phyloP scores from a whole-genome alignment of 345 rosid genomes.

The Ricinus communis region DNA sequence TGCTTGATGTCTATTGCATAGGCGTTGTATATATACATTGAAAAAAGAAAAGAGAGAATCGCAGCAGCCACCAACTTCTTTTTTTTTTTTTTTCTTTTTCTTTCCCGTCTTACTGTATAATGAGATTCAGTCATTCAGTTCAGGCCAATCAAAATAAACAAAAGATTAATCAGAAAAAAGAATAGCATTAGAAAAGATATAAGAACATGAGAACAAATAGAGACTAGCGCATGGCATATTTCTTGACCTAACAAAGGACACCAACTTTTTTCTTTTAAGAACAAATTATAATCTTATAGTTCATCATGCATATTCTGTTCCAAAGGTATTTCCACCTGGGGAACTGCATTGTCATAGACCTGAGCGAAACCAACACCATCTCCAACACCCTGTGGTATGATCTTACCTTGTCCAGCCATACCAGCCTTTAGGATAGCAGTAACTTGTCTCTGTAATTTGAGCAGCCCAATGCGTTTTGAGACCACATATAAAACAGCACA shows the following conservation, averaged over 20 bases:
- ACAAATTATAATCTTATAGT: constrained; percentile 40
- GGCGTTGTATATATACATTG: constrained; percentile 7
- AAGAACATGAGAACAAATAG: neutral
- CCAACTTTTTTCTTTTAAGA: neutral
- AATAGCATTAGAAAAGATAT: no score
- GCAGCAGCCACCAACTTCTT: neutral
- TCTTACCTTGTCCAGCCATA: constrained; percentile 51
- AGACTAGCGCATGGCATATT: neutral
- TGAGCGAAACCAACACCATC: constrained; percentile 41
- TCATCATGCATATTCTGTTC: constrained; percentile 63
- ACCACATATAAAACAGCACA: constrained; percentile 84
- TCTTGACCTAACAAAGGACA: neutral
- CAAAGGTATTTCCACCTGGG: constrained; percentile 38
- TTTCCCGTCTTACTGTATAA: neutral
- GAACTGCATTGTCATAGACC: constrained; percentile 44
- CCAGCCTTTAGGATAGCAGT: constrained; percentile 76
- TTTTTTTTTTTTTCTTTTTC: neutral
- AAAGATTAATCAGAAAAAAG: neutral
- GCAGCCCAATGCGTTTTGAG: constrained; percentile 76
- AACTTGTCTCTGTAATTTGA: constrained; percentile 69
- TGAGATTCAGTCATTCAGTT: neutral
- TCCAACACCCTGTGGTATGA: constrained; percentile 35
- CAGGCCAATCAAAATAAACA: neutral
- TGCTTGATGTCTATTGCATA: constrained; percentile 3
- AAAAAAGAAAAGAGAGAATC: neutral